Base-by-base conservation (phyloP, 2,329 filamentous ascomycete genomes). In the Orbilia brochopaga region DNA sequence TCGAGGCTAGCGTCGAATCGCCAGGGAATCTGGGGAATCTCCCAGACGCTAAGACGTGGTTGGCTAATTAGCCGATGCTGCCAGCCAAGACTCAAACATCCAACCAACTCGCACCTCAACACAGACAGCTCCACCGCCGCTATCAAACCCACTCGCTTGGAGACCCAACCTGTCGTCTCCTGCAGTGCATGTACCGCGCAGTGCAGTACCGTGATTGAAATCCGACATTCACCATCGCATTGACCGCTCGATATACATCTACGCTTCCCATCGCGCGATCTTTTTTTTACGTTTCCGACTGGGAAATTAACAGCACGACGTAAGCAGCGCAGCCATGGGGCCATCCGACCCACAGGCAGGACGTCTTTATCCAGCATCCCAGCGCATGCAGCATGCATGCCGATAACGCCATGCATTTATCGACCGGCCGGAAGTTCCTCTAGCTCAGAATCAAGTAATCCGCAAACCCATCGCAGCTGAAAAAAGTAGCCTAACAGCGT, bases 361-460 rank as follows among this genome's bases (percentile, higher is more conserved):
- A 55, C 54, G 40, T 60, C 52, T 65, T 72, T 72, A 72, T 72
- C 67, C 67, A 72, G 61, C 67, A 72, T 61, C 60, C 67, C 55
- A 61, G 60, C 40, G 57, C 46, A 42, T 65, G 60, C 60, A 65
- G 60, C 60, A 72, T 72, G 67, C 67, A 72, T 56, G 60, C 54
- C 60, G 67, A 72, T 60, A 72, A 72, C 60, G 62, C 67, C 60
- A 72, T 72, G 67, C 60, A 48, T 65, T 32, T 37, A 55, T 54
- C 32, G 35, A 59, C 61, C 64, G 60, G 60, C 60, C 60, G 67
- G 60, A 72, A 72, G 56, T 48, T 44, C 27, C 44, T 59, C 50
- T 21, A 59, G 59, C 52, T 58, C 23, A 50, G 17, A 48, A 52
- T 21, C 24, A 51, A 48, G n/a, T 21, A 46, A 32, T 32, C 27